Evolutionary conservation across 306 rosid genomes (phyloP).

Genomic region (Lathyrus tuberosus): DNA sequence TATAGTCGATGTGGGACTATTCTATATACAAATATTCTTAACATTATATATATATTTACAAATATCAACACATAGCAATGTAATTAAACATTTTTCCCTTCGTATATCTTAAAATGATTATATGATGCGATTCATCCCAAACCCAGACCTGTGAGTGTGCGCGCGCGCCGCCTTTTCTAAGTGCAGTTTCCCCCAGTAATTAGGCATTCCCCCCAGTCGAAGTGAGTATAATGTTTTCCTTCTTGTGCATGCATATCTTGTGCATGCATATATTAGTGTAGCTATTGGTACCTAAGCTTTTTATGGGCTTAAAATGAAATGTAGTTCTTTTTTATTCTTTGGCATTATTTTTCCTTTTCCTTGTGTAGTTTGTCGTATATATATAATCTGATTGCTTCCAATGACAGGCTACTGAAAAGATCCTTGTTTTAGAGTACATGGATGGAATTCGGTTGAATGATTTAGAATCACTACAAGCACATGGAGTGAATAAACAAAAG

Average conservation of each 20-base stretch:
- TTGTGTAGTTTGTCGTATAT: slow-evolving; percentile 36
- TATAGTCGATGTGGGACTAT: too few species aligned
- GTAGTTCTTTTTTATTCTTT: slow-evolving; percentile 13
- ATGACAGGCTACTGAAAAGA: slow-evolving; percentile 83
- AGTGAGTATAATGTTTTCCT: slow-evolving; percentile 16
- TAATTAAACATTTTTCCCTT: neutral
- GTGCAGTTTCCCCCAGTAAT: neutral
- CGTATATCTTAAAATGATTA: slow-evolving; percentile 1
- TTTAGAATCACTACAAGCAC: slow-evolving; percentile 67
- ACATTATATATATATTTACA: too few species aligned
- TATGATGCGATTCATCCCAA: slow-evolving; percentile 18
- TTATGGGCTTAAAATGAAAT: slow-evolving; percentile 6
- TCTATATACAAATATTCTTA: too few species aligned
- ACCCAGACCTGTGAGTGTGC: neutral
- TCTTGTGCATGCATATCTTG: slow-evolving; percentile 20
- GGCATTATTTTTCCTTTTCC: slow-evolving; percentile 7
- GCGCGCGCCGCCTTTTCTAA: neutral
- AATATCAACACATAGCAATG: too few species aligned
- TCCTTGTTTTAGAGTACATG: slow-evolving; percentile 91
- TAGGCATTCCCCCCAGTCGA: too few species aligned
- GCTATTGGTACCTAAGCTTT: slow-evolving; percentile 11
- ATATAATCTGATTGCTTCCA: slow-evolving; percentile 39
- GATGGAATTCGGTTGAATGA: slow-evolving; percentile 97
- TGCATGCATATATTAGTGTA: slow-evolving; percentile 21
- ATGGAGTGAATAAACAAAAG: slow-evolving; percentile 82